These are phyloP conservation scores for Penicillium nucicola DNA, from an alignment of 495 filamentous ascomycete genomes.

Conservation along the genomic window DNA sequence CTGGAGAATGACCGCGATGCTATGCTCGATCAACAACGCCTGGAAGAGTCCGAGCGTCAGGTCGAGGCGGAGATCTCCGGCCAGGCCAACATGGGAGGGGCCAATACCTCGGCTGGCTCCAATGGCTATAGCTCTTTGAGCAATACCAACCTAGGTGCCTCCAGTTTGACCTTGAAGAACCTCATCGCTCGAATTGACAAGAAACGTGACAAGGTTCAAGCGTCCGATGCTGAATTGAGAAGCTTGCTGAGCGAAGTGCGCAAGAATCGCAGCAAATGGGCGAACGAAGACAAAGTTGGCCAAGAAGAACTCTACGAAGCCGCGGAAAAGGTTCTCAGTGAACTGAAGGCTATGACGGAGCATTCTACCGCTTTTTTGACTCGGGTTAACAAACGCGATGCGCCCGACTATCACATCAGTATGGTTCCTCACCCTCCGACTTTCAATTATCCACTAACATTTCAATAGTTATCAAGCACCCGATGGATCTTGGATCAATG, in stretches of 20 bases:
- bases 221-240: slow-evolving; percentile 88
- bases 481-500: slow-evolving; percentile 98
- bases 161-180: slow-evolving; percentile 95
- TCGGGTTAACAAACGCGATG: slow-evolving; percentile 92
- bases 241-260: slow-evolving; percentile 93
- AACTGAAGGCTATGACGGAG: slow-evolving; percentile 94
- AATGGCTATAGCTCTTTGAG: slow-evolving; percentile 80
- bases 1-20: slow-evolving; percentile 91
- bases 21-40: slow-evolving; percentile 95
- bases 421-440: slow-evolving; percentile 29
- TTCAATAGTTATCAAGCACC: slow-evolving; percentile 81
- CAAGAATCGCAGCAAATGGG: slow-evolving; percentile 98
- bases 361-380: slow-evolving; percentile 92
- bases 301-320: slow-evolving; percentile 98
- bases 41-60: slow-evolving; percentile 94
- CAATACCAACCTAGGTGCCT: slow-evolving; percentile 90
- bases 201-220: slow-evolving; percentile 79
- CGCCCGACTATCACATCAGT: slow-evolving; percentile 91
- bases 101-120: slow-evolving; percentile 43
- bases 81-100: slow-evolving; percentile 50
- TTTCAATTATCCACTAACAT: slow-evolving; percentile 14
- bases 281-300: slow-evolving; percentile 91
- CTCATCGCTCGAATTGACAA: slow-evolving; percentile 92
- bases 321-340: slow-evolving; percentile 89
- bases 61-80: slow-evolving; percentile 90